Evolutionary conservation across 805 yeast species (phyloP).

Genomic region (Barnettozyma vustinii): DNA sequence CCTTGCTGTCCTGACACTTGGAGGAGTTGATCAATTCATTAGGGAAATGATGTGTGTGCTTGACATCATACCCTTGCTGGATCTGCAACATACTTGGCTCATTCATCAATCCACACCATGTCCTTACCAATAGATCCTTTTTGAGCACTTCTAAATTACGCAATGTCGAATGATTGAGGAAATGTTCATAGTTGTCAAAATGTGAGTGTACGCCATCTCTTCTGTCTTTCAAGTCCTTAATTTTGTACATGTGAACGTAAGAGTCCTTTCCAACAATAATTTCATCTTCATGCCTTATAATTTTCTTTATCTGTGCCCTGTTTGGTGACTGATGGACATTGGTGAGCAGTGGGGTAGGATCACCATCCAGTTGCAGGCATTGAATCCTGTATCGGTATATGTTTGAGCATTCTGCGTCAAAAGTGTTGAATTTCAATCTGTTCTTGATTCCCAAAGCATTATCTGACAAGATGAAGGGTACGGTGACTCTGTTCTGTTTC

Average conservation of each 20-base stretch:
- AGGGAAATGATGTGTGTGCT: background rate
- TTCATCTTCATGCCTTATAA: background rate
- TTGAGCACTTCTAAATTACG: conserved; percentile 1
- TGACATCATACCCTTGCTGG: background rate
- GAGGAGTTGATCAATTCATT: conserved; percentile 8
- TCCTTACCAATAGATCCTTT: conserved; percentile 5
- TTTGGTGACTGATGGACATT: background rate
- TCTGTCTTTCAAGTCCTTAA: background rate
- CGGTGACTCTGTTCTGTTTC: background rate
- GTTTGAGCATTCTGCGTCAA: conserved; percentile 4
- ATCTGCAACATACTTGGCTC: conserved; percentile 17
- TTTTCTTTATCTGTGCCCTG: background rate
- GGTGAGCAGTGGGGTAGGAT: background rate
- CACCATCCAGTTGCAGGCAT: background rate
- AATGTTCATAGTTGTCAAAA: background rate
- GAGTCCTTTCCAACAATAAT: conserved; percentile 2
- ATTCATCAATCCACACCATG: conserved; percentile 21
- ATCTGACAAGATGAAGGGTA: conserved; percentile 6
- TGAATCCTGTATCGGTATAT: background rate
- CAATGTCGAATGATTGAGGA: background rate
- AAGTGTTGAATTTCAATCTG: background rate
- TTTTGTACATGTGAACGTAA: background rate
- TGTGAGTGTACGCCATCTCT: background rate
- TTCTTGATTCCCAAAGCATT: conserved; percentile 1
- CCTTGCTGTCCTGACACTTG: background rate